Percentiles rank a stretch among this genome's conserved stretches.
These are phyloP conservation scores for Manihot esculenta DNA, from an alignment of 441 rosid species.

Conservation along the genomic window DNA sequence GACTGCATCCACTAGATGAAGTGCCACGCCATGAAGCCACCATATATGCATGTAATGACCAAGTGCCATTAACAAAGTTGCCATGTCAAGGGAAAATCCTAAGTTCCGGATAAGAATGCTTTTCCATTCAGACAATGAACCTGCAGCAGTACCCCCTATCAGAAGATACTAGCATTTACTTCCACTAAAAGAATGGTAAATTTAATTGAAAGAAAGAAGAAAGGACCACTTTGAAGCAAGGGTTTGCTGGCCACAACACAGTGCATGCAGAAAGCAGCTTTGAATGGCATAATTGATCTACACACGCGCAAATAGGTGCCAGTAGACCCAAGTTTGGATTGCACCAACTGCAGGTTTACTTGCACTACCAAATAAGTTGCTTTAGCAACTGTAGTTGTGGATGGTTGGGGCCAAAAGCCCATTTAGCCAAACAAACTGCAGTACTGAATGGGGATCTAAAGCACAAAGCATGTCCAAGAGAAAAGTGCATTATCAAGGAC, in stretches of 20 bases:
- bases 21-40: slow-evolving; percentile 97
- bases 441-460: neutral
- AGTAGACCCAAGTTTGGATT: neutral
- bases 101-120: slow-evolving; percentile 81
- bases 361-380: too few species aligned
- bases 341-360: neutral
- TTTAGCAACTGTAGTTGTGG: neutral
- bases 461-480: neutral
- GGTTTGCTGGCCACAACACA: neutral
- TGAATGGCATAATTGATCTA: neutral
- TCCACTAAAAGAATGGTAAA: slow-evolving; percentile 3
- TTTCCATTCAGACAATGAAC: slow-evolving; percentile 94
- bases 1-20: slow-evolving; percentile 91
- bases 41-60: slow-evolving; percentile 90
- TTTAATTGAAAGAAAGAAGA: too few species aligned
- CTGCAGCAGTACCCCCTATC: slow-evolving; percentile 42
- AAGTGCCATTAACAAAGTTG: slow-evolving; percentile 84
- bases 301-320: neutral
- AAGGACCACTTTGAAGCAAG: neutral
- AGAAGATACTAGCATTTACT: slow-evolving; percentile 13
- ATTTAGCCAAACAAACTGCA: neutral
- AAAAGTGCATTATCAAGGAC: neutral
- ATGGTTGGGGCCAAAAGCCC: neutral
- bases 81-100: slow-evolving; percentile 93
- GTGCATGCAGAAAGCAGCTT: neutral